Base-by-base conservation (phyloP, 1,284 basidiomycete species). In the Naganishia sp. region DNA sequence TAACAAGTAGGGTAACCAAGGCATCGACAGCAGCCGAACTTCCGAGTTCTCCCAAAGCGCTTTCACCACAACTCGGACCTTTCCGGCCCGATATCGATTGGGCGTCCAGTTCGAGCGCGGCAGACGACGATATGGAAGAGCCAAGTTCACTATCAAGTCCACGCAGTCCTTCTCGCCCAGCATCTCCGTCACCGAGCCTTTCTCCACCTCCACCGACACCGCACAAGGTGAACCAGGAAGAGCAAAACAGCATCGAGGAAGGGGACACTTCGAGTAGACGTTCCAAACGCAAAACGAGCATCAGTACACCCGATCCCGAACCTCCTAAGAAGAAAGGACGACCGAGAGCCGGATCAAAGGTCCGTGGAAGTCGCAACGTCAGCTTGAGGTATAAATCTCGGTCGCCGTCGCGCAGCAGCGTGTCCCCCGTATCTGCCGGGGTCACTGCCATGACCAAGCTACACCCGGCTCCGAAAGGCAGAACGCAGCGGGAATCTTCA, bases 151-250 rank as follows among this genome's bases (percentile, higher is more conserved):
- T 55, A 55, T 55, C 53, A 11, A 55, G 53, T n/a, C 53, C 33
- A 16, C 53, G 53, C 4, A 42, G 33, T 42, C 18, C 31, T 3
- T n/a, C 53, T 18, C 53, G 53, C n/a, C 3, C 21, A 3, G 33
- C 16, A 18, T 55, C 53, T 7, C 9, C 39, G 31, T 55, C 53
- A 39, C 53, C 53, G 13, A 55, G 53, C 21, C 53, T 55, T 6
- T 55, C 53, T 21, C 53, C 53, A 18, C 53, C 53, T 36, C 53
- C 53, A 55, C 53, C 53, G 36, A 55, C 53, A 55, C 53, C 53
- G n/a, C 53, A 36, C 16, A 55, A 55, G 18, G 33, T 39, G n/a
- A 55, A 55, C 42, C 13, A 55, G 7, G 53, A 55, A 55, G 53
- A 42, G 21, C 53, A 31, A 36, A 23, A 33, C 53, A 39, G 3